These are phyloP conservation scores for Tuber microsphaerosporum DNA, from an alignment of 495 filamentous ascomycete genomes.

Conservation along the genomic window DNA sequence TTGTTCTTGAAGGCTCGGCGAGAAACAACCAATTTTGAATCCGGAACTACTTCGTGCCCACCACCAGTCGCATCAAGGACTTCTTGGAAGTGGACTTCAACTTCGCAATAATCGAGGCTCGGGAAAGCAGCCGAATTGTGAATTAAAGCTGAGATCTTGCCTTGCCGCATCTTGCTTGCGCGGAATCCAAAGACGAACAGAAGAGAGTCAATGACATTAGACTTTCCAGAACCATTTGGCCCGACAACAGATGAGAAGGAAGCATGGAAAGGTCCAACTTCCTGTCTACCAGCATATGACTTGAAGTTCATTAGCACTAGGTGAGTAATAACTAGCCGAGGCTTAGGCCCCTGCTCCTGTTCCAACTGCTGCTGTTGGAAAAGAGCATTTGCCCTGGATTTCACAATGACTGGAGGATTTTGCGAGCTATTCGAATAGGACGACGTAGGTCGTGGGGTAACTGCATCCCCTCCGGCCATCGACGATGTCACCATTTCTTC, in stretches of 20 bases:
- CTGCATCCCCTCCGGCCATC: neutral
- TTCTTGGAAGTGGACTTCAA: slow-evolving; percentile 91
- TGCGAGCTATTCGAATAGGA: slow-evolving; percentile 32
- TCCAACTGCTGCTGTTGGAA: slow-evolving; percentile 48
- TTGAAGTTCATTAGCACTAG: slow-evolving; percentile 92
- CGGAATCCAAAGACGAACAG: slow-evolving; percentile 98
- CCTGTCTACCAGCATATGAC: slow-evolving; percentile 89
- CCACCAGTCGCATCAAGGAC: slow-evolving; percentile 78
- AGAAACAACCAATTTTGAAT: slow-evolving; percentile 79
- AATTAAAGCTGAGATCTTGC: slow-evolving; percentile 94
- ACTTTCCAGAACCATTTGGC: slow-evolving; percentile 96
- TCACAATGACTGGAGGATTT: slow-evolving; percentile 60
- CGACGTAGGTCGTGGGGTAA: slow-evolving; percentile 27
- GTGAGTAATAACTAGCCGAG: slow-evolving; percentile 84
- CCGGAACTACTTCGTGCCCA: slow-evolving; percentile 62
- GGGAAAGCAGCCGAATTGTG: slow-evolving; percentile 88
- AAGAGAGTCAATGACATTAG: slow-evolving; percentile 95
- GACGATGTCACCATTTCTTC: neutral
- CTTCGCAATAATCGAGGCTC: slow-evolving; percentile 81
- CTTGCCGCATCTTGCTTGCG: slow-evolving; percentile 98
- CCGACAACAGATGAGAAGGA: slow-evolving; percentile 99
- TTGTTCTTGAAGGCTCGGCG: slow-evolving; percentile 96
- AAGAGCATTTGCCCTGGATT: slow-evolving; percentile 65
- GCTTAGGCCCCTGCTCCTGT: slow-evolving; percentile 67
- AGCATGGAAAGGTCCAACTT: slow-evolving; percentile 92